Percentiles rank a stretch among this genome's conserved stretches.
Conservation (phyloP, 208 protist species). For the Histomonas meleagridis region DNA sequence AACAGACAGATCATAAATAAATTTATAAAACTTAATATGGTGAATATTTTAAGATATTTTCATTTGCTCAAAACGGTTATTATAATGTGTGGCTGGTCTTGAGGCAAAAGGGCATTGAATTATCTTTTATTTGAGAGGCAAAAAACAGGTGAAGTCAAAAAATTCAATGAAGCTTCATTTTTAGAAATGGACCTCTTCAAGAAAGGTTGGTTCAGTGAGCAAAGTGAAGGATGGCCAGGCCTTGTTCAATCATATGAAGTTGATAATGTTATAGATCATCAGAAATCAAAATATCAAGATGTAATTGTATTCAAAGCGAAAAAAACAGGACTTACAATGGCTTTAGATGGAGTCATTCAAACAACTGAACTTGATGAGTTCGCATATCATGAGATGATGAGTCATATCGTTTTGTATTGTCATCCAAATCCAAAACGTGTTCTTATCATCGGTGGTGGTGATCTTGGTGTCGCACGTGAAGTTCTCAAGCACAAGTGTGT, state of each 20-base stretch:
- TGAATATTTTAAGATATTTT: no score
- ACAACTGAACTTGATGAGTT: neutral
- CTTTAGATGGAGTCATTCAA: conserved; percentile 16
- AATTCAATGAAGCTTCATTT: no score
- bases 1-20: no score
- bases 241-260: conserved; percentile 3
- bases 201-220: conserved; percentile 20
- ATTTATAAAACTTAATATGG: no score
- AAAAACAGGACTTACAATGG: neutral
- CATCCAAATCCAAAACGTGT: conserved; percentile 18
- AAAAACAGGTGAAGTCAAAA: no score
- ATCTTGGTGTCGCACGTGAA: conserved; percentile 10
- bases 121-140: no score
- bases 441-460: conserved; percentile 31
- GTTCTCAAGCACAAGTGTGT: neutral
- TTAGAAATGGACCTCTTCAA: neutral
- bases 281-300: conserved; percentile 26
- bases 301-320: neutral
- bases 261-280: neutral
- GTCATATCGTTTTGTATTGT: neutral
- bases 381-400: conserved; percentile 35
- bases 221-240: neutral
- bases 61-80: no score
- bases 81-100: no score
- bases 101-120: no score